phyloP scores from a whole-genome alignment of 1,284 basidiomycete genomes.

The Irpex rosettiformis region DNA sequence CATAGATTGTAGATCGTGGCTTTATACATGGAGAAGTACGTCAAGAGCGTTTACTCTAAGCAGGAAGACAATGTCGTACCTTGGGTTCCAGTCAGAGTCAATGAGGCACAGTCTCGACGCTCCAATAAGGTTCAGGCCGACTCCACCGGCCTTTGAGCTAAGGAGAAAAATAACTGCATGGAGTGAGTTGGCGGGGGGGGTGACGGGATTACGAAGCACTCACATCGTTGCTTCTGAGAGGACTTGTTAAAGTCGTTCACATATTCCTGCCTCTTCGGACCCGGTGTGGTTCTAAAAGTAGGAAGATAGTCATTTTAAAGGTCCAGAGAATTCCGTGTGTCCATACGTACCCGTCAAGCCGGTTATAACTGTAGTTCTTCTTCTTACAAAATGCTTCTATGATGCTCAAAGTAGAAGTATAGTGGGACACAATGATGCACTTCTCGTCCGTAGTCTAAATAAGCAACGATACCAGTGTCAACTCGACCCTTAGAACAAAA shows the following conservation, averaged over 20 bases:
- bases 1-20: conserved; percentile 96
- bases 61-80: conserved; percentile 39
- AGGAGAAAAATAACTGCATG: conserved; percentile 87
- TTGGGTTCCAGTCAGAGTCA: conserved; percentile 97
- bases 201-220: conserved; percentile 27
- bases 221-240: conserved; percentile 67
- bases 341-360: conserved; percentile 79
- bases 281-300: conserved; percentile 67
- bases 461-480: not conserved
- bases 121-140: conserved; percentile 91
- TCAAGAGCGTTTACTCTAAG: conserved; percentile 3
- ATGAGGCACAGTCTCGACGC: conserved; percentile 81
- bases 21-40: conserved; percentile 25
- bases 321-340: not conserved
- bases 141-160: conserved; percentile 94
- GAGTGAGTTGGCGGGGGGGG: conserved; percentile 12
- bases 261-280: conserved; percentile 78
- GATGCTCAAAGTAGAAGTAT: conserved; percentile 89
- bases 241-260: conserved; percentile 80
- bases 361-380: conserved; percentile 74
- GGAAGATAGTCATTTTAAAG: not conserved
- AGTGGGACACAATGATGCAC: conserved; percentile 89
- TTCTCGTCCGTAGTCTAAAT: conserved; percentile 81
- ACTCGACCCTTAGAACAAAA: not conserved
- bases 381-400: conserved; percentile 84